Evolutionary conservation across 345 rosid genomes (phyloP).

Genomic region (Eucalyptus urophylla): DNA sequence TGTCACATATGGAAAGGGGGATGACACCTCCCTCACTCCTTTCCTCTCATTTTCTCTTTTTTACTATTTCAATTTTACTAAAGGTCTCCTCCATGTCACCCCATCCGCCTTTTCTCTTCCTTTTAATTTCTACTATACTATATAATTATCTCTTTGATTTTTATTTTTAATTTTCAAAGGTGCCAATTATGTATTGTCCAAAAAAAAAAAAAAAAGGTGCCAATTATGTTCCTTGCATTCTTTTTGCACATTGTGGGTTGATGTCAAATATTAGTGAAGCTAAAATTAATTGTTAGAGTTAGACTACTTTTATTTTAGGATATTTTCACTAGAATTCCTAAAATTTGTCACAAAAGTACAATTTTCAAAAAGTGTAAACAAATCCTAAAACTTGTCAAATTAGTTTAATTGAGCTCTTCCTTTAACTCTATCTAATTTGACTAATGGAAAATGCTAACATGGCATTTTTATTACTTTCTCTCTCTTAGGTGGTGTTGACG

Average conservation of each 20-base stretch:
- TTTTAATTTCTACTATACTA: background rate
- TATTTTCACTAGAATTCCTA: too few species aligned
- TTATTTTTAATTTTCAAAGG: background rate
- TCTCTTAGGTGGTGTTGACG: too few species aligned
- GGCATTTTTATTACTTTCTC: too few species aligned
- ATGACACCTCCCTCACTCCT: background rate
- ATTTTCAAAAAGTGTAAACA: too few species aligned
- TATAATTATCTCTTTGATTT: background rate
- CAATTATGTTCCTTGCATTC: background rate
- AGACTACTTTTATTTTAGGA: background rate
- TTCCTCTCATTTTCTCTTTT: background rate
- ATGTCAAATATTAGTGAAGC: background rate
- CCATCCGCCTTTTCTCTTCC: background rate
- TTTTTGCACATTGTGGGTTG: background rate
- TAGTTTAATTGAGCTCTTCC: too few species aligned
- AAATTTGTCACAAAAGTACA: too few species aligned
- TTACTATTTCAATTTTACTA: background rate
- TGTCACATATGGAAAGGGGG: too few species aligned
- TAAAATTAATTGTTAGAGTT: background rate
- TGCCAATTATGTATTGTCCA: background rate
- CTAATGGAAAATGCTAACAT: too few species aligned
- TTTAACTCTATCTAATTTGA: too few species aligned
- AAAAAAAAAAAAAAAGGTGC: too few species aligned
- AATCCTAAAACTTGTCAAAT: too few species aligned
- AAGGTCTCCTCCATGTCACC: background rate